A percentile compares a stretch with the other conserved stretches of the same genome.
Evolutionary conservation across 1,284 basidiomycete species (phyloP).

Genomic region (Cryptococcus sp.): DNA sequence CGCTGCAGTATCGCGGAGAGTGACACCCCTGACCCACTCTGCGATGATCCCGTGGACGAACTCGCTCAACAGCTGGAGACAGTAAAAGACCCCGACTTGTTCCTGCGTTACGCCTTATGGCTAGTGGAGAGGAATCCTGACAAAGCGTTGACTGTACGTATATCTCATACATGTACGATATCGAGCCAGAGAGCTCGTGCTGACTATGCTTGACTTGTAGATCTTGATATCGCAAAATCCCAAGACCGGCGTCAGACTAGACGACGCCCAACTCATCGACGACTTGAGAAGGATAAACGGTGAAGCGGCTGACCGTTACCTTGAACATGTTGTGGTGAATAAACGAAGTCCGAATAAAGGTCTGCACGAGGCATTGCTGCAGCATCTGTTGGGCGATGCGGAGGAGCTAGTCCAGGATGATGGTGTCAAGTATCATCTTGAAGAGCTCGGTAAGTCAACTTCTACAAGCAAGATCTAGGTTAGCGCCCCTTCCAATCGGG

Average conservation of each 20-base stretch:
- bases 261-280: constrained; percentile 47
- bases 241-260: constrained; percentile 60
- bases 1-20: constrained; percentile 64
- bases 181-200: background rate
- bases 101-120: constrained; percentile 78
- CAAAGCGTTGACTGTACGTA: constrained; percentile 67
- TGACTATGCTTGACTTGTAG: constrained; percentile 20
- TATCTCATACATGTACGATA: constrained; percentile 1
- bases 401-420: constrained; percentile 40
- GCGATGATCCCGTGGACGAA: constrained; percentile 67
- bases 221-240: constrained; percentile 56
- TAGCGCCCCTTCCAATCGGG: background rate
- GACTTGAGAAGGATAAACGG: constrained; percentile 48
- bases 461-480: background rate
- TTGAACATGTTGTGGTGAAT: constrained; percentile 76
- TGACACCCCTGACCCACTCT: constrained; percentile 64
- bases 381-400: constrained; percentile 34
- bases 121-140: constrained; percentile 68
- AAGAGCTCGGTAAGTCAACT: constrained; percentile 45
- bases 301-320: constrained; percentile 65
- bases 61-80: constrained; percentile 67
- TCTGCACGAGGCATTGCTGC: constrained; percentile 44
- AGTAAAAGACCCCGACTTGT: constrained; percentile 63
- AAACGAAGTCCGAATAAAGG: constrained; percentile 59
- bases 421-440: constrained; percentile 51